phyloP scores from a whole-genome alignment of 2,329 filamentous ascomycete species.

The Gaeumannomyces sp. region DNA sequence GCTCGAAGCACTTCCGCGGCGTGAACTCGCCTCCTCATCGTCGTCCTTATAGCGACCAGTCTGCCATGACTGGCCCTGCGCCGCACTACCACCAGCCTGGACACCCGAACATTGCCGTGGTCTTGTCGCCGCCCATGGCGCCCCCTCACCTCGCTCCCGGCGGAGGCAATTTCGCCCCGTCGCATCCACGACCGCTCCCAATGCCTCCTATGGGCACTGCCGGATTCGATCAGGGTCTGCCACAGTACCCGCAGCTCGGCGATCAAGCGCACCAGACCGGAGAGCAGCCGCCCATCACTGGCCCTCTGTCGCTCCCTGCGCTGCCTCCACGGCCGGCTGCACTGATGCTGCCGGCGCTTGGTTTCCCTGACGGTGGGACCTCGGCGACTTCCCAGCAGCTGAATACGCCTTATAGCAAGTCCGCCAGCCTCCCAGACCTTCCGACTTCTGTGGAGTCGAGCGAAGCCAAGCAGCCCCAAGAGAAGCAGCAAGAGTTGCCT shows the following conservation, averaged over 20 bases:
- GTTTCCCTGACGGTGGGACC: not conserved
- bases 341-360: not conserved
- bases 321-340: not conserved
- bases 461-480: no score
- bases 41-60: not conserved
- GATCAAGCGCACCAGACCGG: not conserved
- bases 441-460: no score
- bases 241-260: not conserved
- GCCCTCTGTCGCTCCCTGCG: not conserved
- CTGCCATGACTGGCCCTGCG: not conserved
- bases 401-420: not conserved
- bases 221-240: not conserved
- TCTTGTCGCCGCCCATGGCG: not conserved
- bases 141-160: not conserved
- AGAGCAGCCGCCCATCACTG: not conserved
- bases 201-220: not conserved
- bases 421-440: no score
- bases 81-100: not conserved
- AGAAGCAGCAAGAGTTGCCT: no score
- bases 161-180: not conserved
- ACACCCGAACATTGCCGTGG: not conserved
- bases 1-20: slow-evolving; percentile 1
- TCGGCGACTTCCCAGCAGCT: not conserved
- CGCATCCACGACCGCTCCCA: not conserved
- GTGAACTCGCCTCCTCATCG: not conserved